Base-by-base conservation (phyloP, 495 filamentous ascomycete genomes). In the Cercophora sp. region DNA sequence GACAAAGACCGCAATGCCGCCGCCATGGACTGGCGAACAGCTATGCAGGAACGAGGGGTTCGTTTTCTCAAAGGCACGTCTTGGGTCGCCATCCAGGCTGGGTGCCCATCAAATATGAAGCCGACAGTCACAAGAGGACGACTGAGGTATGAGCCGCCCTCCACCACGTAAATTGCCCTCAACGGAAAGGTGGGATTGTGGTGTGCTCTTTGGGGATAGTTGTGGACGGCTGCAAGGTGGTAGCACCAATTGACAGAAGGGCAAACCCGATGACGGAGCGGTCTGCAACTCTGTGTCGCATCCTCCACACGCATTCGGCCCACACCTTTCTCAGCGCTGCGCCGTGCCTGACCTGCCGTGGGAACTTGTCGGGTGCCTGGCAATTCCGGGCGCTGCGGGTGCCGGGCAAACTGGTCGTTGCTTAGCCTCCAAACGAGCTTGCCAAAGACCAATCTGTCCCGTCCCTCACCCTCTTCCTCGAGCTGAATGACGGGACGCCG, bases 281-380 rank as follows among this genome's bases (percentile, higher is more conserved):
- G 31, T 25, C 47, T 48, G 10, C 45, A 35, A 48, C 31, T 49
- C 32, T 49, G 47, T 16, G 31, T 49, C 1, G 27, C 47, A 36
- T 35, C 15, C 25, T 32, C 24, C 18, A 23, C 18, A 18, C n/a
- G 20, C 36, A 13, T 51, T 26, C 22, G 34, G 18, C 23, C 48
- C 48, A 39, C 34, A 51, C 40, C 40, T 16, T 25, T 10, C 19
- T 22, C 15, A 13, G 40, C 22, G 19, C 5, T 13, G 29, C 29
- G 29, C 29, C 29, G 13, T 32, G 6, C 29, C 29, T 32, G 29
- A 13, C 40, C 22, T 25, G 40, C 19, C 16, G 18, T 22, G 19
- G 23, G 20, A 11, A 31, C 10, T 29, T 5, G 44, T 15, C 25
- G 36, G 48, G 48, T 51, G 31, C 48, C 35, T 51, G 48, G 44